phyloP scores from a whole-genome alignment of 108 stramenopile genomes.

The Skeletonema menzelii region DNA sequence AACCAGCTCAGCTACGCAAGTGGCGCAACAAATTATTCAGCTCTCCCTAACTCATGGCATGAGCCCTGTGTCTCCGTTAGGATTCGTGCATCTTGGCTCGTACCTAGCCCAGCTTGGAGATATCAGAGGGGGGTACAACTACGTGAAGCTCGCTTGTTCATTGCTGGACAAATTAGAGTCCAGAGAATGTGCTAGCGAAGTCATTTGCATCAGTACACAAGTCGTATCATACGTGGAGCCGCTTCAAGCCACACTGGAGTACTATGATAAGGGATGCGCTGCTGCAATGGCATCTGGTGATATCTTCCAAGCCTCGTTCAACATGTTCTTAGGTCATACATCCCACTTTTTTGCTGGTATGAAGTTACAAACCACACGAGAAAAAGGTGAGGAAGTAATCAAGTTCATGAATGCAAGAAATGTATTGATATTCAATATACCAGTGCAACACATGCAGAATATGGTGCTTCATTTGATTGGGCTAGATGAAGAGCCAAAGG shows the following conservation, averaged over 20 bases:
- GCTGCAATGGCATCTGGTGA: constrained; percentile 23
- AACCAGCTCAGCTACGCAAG: neutral
- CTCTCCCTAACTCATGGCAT: constrained; percentile 13
- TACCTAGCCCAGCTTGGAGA: constrained; percentile 1
- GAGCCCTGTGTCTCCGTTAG: constrained; percentile 13
- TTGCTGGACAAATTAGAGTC: constrained; percentile 7
- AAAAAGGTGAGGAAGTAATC: neutral
- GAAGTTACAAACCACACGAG: neutral
- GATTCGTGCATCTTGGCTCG: constrained; percentile 13
- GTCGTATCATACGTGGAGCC: constrained; percentile 8
- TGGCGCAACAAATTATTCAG: constrained; percentile 6
- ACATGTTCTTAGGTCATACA: neutral
- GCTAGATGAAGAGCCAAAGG: neutral
- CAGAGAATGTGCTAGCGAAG: constrained; percentile 3
- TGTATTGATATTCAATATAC: neutral
- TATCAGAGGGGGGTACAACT: constrained; percentile 5
- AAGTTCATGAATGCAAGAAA: neutral
- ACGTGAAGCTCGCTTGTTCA: constrained; percentile 6
- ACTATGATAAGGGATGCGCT: neutral
- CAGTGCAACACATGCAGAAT: no score
- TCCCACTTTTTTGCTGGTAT: neutral
- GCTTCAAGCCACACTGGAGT: neutral
- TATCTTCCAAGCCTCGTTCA: neutral
- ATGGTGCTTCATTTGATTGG: no score
- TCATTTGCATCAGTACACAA: neutral